These are phyloP conservation scores for Aspergillus sp. DNA, from an alignment of 2,329 filamentous ascomycete genomes.

Conservation along the genomic window DNA sequence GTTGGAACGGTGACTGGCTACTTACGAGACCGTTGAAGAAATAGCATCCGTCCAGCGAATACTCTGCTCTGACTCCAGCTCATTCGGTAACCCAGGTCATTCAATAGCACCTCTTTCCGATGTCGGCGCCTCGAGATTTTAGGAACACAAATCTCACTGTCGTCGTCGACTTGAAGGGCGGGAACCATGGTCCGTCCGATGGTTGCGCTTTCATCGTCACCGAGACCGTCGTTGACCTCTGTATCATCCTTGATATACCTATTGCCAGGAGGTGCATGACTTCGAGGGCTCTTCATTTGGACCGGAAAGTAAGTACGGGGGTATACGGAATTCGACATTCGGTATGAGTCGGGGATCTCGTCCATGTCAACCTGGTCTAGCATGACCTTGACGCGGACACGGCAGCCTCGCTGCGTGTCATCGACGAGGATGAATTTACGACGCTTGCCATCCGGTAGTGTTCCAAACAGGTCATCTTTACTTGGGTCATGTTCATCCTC, in stretches of 20 bases:
- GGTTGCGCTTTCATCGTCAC: constrained; percentile 34
- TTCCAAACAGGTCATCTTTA: constrained; percentile 75
- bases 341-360: constrained; percentile 94
- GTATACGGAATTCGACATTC: constrained; percentile 84
- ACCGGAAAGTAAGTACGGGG: constrained; percentile 89
- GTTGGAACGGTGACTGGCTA: constrained; percentile 28
- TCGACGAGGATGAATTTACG: constrained; percentile 97
- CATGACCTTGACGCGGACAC: constrained; percentile 85
- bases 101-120: constrained; percentile 82
- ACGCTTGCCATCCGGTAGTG: constrained; percentile 84
- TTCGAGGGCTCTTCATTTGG: constrained; percentile 85
- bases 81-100: constrained; percentile 92
- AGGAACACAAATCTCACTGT: constrained; percentile 73
- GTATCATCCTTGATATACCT: constrained; percentile 72
- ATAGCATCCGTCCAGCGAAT: constrained; percentile 81
- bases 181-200: constrained; percentile 56
- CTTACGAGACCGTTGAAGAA: constrained; percentile 88
- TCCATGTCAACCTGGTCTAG: constrained; percentile 93
- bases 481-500: constrained; percentile 30
- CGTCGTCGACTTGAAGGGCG: constrained; percentile 64
- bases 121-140: constrained; percentile 68
- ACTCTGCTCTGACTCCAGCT: constrained; percentile 94
- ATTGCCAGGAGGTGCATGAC: constrained; percentile 67
- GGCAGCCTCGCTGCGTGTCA: constrained; percentile 75
- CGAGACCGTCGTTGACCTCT: constrained; percentile 46